Evolutionary conservation across 352 stramenopile species (phyloP), one percentile per base, ranked within the genome.

Genomic region (Globisporangium echinulatum): DNA sequence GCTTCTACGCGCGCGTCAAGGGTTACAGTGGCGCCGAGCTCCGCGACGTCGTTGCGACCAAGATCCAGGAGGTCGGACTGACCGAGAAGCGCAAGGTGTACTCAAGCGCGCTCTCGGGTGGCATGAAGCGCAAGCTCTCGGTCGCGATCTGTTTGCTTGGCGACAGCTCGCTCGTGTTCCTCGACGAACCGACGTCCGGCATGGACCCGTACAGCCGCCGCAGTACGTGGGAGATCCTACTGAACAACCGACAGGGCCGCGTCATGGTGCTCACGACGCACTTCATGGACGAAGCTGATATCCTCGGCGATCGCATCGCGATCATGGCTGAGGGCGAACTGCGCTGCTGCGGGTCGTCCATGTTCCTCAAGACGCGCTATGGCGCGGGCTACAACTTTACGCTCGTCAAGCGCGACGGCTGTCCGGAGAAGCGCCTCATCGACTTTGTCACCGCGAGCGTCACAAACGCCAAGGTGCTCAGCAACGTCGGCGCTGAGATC

Each of bases 181-280:
- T 97, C 52, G 88, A 97, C 50, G 90, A 98, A 47, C 94, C 94
- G 5, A 98, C 94, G 11, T 86, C 65, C 55, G 96, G 96, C 10
- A 98, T 99, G 92, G 96, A 99, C 58, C 94, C 96, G 15, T 98
- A 97, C 71, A 88, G 68, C 52, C 78, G 96, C 36, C 79, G 95
- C 46, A 96, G 97, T 59, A 80, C 61, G 61, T 97, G 89, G 89
- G 64, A 92, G 40, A 62, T 95, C 17, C 56, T 85, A 46, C 51
- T 77, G 48, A 72, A 69, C 72, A 76, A 73, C 58, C 59, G 74
- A 15, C 52, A 82, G 53, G 70, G 75, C 50, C 69, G 74, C 19
- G 64, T 90, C 50, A 90, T 96, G 49, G 68, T 97, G 46, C 58
- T 97, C 38, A 97, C 87, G 15, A 97, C 90, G 49, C 95, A 98